A percentile compares a stretch with the other conserved stretches of the same genome.
These are phyloP conservation scores for Tolypocladium ophioglossoides DNA, from an alignment of 2,329 filamentous ascomycete species.

Conservation along the genomic window DNA sequence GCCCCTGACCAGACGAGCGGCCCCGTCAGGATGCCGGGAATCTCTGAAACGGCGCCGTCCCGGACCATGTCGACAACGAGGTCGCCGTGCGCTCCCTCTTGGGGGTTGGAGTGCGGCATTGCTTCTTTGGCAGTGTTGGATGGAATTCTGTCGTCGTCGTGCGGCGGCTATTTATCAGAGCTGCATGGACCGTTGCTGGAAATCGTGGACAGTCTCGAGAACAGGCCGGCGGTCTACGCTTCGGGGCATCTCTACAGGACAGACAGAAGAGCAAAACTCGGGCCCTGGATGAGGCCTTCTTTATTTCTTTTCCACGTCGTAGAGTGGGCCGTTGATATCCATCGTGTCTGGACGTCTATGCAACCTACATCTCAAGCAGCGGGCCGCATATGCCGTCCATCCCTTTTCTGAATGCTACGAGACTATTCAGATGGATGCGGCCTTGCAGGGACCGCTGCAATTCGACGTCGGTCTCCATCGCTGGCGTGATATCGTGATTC, in stretches of 20 bases:
- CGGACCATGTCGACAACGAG: neutral
- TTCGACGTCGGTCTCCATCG: neutral
- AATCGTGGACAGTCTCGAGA: neutral
- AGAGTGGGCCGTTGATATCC: neutral
- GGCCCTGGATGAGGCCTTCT: neutral
- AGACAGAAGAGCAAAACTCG: neutral
- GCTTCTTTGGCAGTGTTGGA: neutral
- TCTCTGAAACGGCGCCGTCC: neutral
- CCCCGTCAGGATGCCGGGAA: conserved; percentile 1
- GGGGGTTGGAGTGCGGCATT: neutral
- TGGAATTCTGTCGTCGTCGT: neutral
- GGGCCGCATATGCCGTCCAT: neutral
- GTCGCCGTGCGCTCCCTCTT: neutral
- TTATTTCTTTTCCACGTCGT: neutral
- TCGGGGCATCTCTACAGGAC: neutral
- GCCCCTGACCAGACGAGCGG: conserved; percentile 8
- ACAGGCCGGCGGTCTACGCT: neutral
- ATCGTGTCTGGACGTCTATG: neutral
- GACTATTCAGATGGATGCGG: neutral
- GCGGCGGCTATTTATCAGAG: neutral
- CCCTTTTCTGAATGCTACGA: neutral
- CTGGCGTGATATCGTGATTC: neutral
- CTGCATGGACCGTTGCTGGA: neutral
- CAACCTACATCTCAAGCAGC: neutral
- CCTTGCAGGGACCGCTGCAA: neutral